Base-by-base conservation (phyloP, 805 yeast genomes). In the Ogataea haglerorum region DNA sequence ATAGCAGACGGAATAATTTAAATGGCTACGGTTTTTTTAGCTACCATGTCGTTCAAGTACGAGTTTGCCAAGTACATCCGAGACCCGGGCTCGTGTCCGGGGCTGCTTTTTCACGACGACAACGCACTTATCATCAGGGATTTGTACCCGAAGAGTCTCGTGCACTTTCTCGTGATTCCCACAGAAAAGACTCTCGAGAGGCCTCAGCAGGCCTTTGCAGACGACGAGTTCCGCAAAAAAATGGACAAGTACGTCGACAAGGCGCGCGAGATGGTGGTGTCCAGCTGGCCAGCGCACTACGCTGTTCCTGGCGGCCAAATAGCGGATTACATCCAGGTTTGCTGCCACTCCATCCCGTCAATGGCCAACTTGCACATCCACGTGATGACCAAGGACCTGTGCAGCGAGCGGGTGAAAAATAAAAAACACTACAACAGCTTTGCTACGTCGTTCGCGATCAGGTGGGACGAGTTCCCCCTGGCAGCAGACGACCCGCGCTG, bases 311-410 rank as follows among this genome's bases (percentile, higher is more conserved):
- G 33, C 2, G 43, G 23, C 14, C 24, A 25, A 36, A 28, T 69
- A 22, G 54, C 57, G 3, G 41, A 52, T 1, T 56, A 58, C 23
- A 64, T 83, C 7, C 63, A 65, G 44, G 73, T 71, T 7, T 91
- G 95, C 0, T 70, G 85, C 18, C 95, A 86, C 60, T 60, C 84
- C 4, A 71, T 72, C 2, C 95, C 95, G 3, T 80, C 89, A 1
- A 57, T 85, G 71, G 61, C 60, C 28, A 84, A 86, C 56, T 52
- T 85, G 32, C 95, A 86, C 53, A 64, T 86, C 14, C 95, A 86
- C 63, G 76, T 86, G 17, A 68, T 86, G 34, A 78, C 89, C 0
- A 67, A 64, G 35, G 95, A 86, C 58, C 73, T 82, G 52, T 52
- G 66, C 48, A 75, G 85, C 8, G 63, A 62, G 0, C 53, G 67